phyloP scores from a whole-genome alignment of 2,329 filamentous ascomycete genomes.

The Epichloe sp. region DNA sequence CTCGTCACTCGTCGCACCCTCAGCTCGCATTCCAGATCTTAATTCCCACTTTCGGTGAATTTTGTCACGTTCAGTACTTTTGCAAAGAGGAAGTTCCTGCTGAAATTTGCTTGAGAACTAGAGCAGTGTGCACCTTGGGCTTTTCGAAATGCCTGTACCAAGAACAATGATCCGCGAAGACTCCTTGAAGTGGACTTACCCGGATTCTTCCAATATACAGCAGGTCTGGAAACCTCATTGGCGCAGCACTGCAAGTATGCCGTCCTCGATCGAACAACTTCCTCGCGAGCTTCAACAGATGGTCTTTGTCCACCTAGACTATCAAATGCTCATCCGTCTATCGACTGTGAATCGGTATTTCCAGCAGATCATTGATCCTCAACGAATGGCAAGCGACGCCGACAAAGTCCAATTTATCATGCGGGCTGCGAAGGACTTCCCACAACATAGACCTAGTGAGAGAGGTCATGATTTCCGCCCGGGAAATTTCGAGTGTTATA shows the following conservation, averaged over 20 bases:
- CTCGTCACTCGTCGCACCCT: background rate
- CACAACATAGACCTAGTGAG: conserved; percentile 25
- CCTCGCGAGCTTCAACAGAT: conserved; percentile 20
- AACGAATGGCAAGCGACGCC: conserved; percentile 18
- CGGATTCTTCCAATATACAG: background rate
- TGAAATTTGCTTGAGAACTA: background rate
- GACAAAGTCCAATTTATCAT: conserved; percentile 29
- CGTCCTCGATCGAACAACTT: conserved; percentile 20
- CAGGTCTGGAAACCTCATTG: conserved; percentile 3
- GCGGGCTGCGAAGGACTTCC: conserved; percentile 27
- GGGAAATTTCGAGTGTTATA: conserved; percentile 29
- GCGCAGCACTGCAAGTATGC: conserved; percentile 6
- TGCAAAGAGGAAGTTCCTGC: background rate
- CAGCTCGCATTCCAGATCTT: too few species aligned
- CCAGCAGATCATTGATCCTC: conserved; percentile 20
- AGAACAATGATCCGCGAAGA: background rate
- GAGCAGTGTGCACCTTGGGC: background rate
- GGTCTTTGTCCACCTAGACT: conserved; percentile 24
- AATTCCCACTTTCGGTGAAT: too few species aligned
- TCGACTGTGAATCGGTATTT: conserved; percentile 24
- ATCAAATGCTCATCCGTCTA: conserved; percentile 26
- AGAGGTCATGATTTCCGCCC: conserved; percentile 24
- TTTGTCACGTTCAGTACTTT: background rate
- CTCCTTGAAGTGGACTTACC: conserved; percentile 6
- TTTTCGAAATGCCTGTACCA: conserved; percentile 4